Percentiles rank a stretch among this genome's conserved stretches.
Conservation (phyloP, 495 filamentous ascomycete genomes). For the Penicillium pulvis region DNA sequence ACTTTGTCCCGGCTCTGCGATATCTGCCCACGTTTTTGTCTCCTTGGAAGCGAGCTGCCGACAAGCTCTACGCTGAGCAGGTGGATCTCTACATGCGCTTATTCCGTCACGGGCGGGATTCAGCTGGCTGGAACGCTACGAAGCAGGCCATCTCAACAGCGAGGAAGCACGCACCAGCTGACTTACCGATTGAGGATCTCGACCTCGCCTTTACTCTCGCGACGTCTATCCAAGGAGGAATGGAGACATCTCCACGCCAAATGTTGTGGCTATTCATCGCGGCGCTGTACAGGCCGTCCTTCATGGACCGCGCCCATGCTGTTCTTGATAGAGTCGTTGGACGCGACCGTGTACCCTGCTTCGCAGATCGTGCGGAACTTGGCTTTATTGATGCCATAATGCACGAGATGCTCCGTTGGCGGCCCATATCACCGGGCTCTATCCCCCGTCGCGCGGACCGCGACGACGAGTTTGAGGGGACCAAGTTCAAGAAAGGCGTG, state of each 20-base stretch:
- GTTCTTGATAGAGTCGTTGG: conserved; percentile 39
- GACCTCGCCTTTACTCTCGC: conserved; percentile 35
- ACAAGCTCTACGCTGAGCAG: conserved; percentile 27
- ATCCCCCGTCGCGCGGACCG: conserved; percentile 55
- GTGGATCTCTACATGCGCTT: conserved; percentile 31
- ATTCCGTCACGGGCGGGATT: conserved; percentile 23
- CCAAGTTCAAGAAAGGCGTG: conserved; percentile 52
- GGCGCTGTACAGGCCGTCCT: conserved; percentile 19
- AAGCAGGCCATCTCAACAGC: conserved; percentile 31
- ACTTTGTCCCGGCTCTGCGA: conserved; percentile 37
- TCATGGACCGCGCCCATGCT: conserved; percentile 30
- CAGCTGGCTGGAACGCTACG: conserved; percentile 32
- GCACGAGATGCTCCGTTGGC: conserved; percentile 41
- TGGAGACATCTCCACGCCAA: conserved; percentile 36
- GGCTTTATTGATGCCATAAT: conserved; percentile 34
- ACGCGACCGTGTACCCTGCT: conserved; percentile 27
- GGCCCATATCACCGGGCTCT: conserved; percentile 32
- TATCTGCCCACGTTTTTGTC: conserved; percentile 31
- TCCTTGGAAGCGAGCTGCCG: conserved; percentile 35
- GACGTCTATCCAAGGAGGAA: conserved; percentile 33
- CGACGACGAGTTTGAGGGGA: conserved; percentile 51
- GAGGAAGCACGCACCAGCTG: conserved; percentile 15
- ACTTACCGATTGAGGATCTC: conserved; percentile 18
- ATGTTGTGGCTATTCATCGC: conserved; percentile 35
- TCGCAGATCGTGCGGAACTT: conserved; percentile 31